A percentile compares a stretch with the other conserved stretches of the same genome.
These are phyloP conservation scores for Cadophora sp. DNA, from an alignment of 2,329 filamentous ascomycete species.

Conservation along the genomic window DNA sequence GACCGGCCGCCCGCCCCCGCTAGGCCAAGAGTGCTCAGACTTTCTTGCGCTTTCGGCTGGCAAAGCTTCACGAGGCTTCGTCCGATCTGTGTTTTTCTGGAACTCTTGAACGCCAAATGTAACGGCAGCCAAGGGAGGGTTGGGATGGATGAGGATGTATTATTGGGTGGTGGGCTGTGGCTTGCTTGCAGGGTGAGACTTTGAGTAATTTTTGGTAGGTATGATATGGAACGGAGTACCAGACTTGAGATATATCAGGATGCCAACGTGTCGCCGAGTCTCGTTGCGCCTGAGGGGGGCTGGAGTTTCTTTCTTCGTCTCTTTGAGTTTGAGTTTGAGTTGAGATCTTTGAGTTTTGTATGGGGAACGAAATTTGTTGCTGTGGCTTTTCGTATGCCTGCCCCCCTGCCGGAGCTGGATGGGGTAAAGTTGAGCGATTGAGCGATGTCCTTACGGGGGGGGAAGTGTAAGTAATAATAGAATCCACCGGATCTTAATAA, in stretches of 20 bases:
- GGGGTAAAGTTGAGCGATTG: neutral
- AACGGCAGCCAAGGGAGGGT: neutral
- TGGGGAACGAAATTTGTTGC: neutral
- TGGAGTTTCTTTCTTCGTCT: too few species aligned
- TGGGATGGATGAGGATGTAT: too few species aligned
- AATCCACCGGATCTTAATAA: neutral
- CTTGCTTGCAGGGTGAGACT: too few species aligned
- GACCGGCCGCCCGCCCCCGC: too few species aligned
- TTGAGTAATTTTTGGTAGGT: too few species aligned
- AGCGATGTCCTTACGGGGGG: neutral
- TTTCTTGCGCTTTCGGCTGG: neutral
- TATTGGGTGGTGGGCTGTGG: too few species aligned
- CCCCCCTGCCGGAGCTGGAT: slow-evolving; percentile 1
- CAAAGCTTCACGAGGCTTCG: slow-evolving; percentile 8
- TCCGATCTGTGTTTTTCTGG: neutral
- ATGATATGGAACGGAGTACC: too few species aligned
- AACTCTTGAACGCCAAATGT: neutral
- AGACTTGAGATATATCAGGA: too few species aligned
- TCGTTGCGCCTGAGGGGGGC: too few species aligned
- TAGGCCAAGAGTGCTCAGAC: slow-evolving; percentile 12
- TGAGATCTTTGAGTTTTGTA: too few species aligned
- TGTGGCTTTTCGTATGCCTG: neutral
- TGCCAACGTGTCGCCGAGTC: too few species aligned
- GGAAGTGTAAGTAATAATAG: slow-evolving; percentile 1
- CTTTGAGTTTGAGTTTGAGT: too few species aligned